Conservation (phyloP, 2,329 filamentous ascomycete genomes). For the Aspergillus bombycis region DNA sequence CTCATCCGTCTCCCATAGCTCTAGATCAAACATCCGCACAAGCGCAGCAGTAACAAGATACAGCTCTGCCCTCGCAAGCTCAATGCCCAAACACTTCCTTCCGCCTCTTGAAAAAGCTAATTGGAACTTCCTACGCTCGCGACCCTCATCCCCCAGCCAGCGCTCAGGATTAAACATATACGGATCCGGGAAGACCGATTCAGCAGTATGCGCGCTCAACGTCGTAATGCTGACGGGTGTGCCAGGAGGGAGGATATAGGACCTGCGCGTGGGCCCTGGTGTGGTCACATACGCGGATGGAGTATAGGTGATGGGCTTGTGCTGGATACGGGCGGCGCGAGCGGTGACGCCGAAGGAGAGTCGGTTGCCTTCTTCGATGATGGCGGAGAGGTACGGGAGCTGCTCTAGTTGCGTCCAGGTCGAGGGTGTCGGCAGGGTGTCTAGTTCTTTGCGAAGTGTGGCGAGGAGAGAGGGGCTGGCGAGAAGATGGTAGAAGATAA, state of each 20-base stretch:
- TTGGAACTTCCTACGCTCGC: constrained; percentile 42
- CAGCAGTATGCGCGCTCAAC: constrained; percentile 31
- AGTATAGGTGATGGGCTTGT: constrained; percentile 14
- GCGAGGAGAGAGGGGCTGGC: constrained; percentile 19
- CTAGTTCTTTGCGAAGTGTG: constrained; percentile 25
- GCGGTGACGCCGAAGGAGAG: constrained; percentile 45
- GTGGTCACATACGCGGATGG: constrained; percentile 24
- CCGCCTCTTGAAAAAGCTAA: constrained; percentile 48
- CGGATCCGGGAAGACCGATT: constrained; percentile 41
- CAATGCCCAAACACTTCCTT: constrained; percentile 47
- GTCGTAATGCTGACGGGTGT: constrained; percentile 44
- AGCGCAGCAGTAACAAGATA: constrained; percentile 30
- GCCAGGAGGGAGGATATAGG: constrained; percentile 28
- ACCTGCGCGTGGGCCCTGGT: constrained; percentile 16
- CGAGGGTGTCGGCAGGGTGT: constrained; percentile 2
- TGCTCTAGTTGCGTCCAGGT: constrained; percentile 35
- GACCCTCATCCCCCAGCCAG: constrained; percentile 40
- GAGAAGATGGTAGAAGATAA: constrained; percentile 25
- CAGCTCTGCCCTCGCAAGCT: constrained; percentile 38
- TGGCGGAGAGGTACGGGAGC: constrained; percentile 46
- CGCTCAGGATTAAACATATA: constrained; percentile 43
- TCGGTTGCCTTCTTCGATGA: constrained; percentile 38
- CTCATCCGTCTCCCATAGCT: constrained; percentile 29
- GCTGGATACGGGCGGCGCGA: constrained; percentile 35
- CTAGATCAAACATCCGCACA: constrained; percentile 32